These are phyloP conservation scores for Ophiobolus disseminans DNA, from an alignment of 2,329 filamentous ascomycete species.

Conservation along the genomic window DNA sequence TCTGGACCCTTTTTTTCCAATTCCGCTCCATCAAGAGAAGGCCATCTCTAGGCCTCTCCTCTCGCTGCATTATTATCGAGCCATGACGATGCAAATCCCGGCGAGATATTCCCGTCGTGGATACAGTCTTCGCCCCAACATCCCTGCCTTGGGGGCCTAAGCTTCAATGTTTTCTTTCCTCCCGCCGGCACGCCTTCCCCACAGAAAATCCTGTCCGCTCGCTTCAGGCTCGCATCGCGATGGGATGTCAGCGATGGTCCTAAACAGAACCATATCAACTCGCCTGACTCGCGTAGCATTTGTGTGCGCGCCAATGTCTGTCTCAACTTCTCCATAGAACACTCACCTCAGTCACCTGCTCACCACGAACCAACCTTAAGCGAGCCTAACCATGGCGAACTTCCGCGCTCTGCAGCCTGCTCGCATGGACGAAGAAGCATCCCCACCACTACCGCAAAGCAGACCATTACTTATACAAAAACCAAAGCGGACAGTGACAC, in stretches of 20 bases:
- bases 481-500: constrained; percentile 43
- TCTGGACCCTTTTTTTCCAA: background rate
- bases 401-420: constrained; percentile 43
- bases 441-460: constrained; percentile 26
- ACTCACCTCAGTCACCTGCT: constrained; percentile 2
- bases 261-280: constrained; percentile 1
- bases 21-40: background rate
- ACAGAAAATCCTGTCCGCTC: constrained; percentile 26
- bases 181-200: constrained; percentile 29
- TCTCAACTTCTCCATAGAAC: constrained; percentile 6
- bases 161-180: constrained; percentile 6
- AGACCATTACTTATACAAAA: constrained; percentile 35
- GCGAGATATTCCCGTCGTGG: constrained; percentile 7
- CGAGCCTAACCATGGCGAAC: constrained; percentile 30
- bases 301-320: background rate
- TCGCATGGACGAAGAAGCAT: constrained; percentile 37
- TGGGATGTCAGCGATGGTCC: background rate
- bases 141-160: constrained; percentile 11
- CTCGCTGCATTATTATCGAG: constrained; percentile 1
- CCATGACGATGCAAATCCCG: background rate
- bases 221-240: constrained; percentile 1
- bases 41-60: background rate
- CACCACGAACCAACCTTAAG: constrained; percentile 3
- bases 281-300: constrained; percentile 16
- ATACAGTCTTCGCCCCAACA: constrained; percentile 3